Evolutionary conservation across 257 asterid genomes (phyloP).

Genomic region (Solanum arcanum): DNA sequence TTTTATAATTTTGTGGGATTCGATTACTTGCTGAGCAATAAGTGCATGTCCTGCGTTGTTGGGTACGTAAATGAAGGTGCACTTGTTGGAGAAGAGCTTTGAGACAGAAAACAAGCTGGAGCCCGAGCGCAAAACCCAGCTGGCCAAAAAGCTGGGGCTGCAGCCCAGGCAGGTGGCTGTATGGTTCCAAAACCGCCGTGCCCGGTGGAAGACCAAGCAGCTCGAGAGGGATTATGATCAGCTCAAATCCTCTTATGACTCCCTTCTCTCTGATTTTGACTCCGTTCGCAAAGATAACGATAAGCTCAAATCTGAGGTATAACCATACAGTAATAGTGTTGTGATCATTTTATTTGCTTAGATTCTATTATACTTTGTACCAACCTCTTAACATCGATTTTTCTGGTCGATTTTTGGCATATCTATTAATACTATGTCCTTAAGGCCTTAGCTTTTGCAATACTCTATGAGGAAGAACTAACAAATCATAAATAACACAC

Average conservation of each 20-base stretch:
- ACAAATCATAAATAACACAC: not conserved
- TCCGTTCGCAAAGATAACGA: conserved; percentile 66
- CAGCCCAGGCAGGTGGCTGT: conserved; percentile 99
- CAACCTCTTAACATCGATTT: not conserved
- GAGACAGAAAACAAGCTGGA: conserved; percentile 96
- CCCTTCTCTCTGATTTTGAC: conserved; percentile 65
- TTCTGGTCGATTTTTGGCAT: not conserved
- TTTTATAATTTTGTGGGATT: not conserved
- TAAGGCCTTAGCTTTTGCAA: not conserved
- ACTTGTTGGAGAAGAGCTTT: conserved; percentile 89
- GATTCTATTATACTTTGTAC: not conserved
- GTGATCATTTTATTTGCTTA: not conserved
- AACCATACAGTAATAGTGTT: not conserved
- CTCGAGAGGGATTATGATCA: conserved; percentile 87
- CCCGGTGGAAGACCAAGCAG: conserved; percentile 96
- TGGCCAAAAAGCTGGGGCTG: conserved; percentile 82
- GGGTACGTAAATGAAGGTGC: conserved; percentile 40
- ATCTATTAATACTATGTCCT: not conserved
- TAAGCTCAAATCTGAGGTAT: conserved; percentile 84
- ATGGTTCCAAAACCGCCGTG: conserved; percentile 99
- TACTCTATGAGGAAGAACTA: not conserved
- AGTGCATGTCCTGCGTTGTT: not conserved
- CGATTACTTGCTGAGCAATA: not conserved
- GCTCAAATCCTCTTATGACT: conserved; percentile 75
- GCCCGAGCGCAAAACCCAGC: conserved; percentile 86